phyloP scores from a whole-genome alignment of 106 monocot genomes.

The Ottelia alismoides region DNA sequence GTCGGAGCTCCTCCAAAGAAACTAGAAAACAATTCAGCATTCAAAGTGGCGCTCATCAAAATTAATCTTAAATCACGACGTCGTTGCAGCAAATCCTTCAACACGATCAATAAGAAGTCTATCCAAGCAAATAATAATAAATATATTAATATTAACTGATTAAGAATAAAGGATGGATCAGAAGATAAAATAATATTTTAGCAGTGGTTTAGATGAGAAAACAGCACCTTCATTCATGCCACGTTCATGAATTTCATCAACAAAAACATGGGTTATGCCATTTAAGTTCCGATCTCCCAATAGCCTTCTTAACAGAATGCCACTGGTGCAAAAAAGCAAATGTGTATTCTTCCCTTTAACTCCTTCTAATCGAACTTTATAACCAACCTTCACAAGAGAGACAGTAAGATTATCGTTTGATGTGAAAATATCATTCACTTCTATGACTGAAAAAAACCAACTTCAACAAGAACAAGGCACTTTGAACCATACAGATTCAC shows the following conservation, averaged over 20 bases:
- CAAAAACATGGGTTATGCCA: slow-evolving; percentile 98
- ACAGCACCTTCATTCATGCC: slow-evolving; percentile 99
- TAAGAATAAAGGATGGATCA: no score
- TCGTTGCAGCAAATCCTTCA: slow-evolving; percentile 87
- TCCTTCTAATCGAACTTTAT: slow-evolving; percentile 99
- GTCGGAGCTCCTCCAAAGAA: slow-evolving; percentile 93
- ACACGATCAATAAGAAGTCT: slow-evolving; percentile 96
- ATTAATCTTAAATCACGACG: slow-evolving; percentile 88
- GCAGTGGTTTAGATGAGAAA: no score
- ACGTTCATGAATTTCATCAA: slow-evolving; percentile 99
- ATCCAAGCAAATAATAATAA: slow-evolving; percentile 9
- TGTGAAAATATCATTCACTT: no score
- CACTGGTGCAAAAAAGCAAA: slow-evolving; percentile 99
- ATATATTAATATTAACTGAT: slow-evolving; percentile 2
- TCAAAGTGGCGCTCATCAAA: slow-evolving; percentile 98
- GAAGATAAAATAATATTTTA: no score
- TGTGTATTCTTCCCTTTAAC: slow-evolving; percentile 99
- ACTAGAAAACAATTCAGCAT: slow-evolving; percentile 95
- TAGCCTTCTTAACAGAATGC: slow-evolving; percentile 95
- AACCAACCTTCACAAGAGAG: slow-evolving; percentile 57
- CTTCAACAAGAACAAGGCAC: not conserved
- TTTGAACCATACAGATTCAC: slow-evolving; percentile 63
- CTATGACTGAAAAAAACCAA: not conserved
- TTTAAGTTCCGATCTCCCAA: slow-evolving; percentile 79
- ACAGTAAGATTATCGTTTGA: not conserved